A percentile compares a stretch with the other conserved stretches of the same genome.
Conservation (phyloP, 139 green algal species). For the Ettlia oleoabundans region DNA sequence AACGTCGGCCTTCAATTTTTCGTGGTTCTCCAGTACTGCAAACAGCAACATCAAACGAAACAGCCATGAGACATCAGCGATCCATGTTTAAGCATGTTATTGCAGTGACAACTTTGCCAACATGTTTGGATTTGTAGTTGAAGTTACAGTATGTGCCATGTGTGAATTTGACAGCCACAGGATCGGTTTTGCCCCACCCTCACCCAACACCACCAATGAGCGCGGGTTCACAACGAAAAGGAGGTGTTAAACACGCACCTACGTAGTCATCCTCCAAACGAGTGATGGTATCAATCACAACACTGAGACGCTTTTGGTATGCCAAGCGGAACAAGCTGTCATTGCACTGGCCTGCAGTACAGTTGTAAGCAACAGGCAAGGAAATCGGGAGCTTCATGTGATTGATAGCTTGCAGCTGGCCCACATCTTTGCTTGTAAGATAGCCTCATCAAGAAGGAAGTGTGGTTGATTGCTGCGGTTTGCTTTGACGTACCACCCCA, state of each 20-base stretch:
- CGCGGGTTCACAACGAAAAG: too few species aligned
- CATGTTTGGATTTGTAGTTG: not conserved
- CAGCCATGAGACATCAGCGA: too few species aligned
- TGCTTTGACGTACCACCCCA: too few species aligned
- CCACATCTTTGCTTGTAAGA: not conserved
- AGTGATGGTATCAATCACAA: not conserved
- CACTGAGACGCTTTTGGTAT: not conserved
- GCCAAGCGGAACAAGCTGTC: not conserved
- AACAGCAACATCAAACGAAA: too few species aligned
- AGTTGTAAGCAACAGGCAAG: not conserved
- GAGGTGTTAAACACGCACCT: too few species aligned
- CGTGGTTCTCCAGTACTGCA: not conserved
- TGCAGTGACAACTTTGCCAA: not conserved
- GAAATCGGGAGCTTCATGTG: not conserved
- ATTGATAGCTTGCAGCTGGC: not conserved
- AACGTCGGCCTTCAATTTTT: not conserved
- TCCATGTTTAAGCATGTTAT: not conserved
- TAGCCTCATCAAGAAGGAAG: too few species aligned
- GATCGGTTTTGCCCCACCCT: too few species aligned
- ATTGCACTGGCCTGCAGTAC: not conserved
- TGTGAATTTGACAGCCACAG: too few species aligned
- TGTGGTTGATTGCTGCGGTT: too few species aligned
- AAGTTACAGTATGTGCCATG: too few species aligned
- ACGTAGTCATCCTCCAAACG: not conserved
- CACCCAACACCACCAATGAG: too few species aligned